A percentile compares a stretch with the other conserved stretches of the same genome.
Evolutionary conservation across 2,329 filamentous ascomycete genomes (phyloP).

Genomic region (Colletotrichum chrysophilum): DNA sequence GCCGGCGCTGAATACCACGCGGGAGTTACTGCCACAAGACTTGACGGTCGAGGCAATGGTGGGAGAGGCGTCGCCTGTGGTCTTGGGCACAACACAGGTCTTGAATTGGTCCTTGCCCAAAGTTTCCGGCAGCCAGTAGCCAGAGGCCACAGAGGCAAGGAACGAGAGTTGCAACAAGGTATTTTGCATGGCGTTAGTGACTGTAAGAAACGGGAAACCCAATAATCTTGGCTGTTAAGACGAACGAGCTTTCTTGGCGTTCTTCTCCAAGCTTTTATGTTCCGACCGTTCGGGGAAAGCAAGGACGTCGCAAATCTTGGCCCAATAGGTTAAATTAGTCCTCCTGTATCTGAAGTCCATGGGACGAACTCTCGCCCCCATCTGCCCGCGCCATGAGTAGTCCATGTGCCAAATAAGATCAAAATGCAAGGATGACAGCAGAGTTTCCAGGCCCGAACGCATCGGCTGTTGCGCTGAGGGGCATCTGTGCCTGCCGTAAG

Average conservation of each 20-base stretch:
- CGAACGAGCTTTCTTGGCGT: not conserved
- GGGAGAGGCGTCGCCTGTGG: not conserved
- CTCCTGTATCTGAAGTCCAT: not conserved
- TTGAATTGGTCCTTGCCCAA: not conserved
- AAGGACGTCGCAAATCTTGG: not conserved
- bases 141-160: not conserved
- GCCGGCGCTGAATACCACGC: conserved; percentile 1
- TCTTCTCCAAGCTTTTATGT: not conserved
- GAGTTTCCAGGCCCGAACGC: not conserved
- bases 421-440: not conserved
- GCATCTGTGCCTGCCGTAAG: not conserved
- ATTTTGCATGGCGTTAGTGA: not conserved
- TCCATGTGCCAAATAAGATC: not conserved
- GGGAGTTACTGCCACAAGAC: conserved; percentile 3
- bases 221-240: not conserved
- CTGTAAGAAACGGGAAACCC: not conserved
- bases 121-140: conserved; percentile 10
- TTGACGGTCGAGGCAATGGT: not conserved
- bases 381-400: not conserved
- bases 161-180: not conserved
- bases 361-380: not conserved
- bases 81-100: conserved; percentile 7
- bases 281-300: not conserved
- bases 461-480: not conserved
- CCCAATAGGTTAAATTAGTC: not conserved